Conservation (phyloP, 345 rosid genomes). For the Nephelium lappaceum region DNA sequence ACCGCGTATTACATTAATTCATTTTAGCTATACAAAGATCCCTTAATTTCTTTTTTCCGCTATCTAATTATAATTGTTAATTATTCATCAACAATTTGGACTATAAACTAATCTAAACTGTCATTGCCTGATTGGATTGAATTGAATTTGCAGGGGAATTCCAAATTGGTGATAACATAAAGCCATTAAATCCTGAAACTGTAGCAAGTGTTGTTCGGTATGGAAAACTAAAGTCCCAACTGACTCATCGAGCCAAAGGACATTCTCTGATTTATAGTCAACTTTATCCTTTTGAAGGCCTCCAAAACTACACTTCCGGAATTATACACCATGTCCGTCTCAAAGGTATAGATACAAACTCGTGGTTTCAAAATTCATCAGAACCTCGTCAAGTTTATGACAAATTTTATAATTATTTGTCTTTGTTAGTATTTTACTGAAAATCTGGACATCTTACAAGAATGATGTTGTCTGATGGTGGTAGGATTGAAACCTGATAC, state of each 20-base stretch:
- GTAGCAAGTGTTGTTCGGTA: constrained; percentile 69
- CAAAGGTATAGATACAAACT: constrained; percentile 42
- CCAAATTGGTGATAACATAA: constrained; percentile 66
- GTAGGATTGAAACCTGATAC: constrained; percentile 72
- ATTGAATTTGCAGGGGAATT: constrained; percentile 57
- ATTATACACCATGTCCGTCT: constrained; percentile 93
- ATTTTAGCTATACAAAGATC: too few species aligned
- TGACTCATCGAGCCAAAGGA: constrained; percentile 54
- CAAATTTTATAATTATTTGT: too few species aligned
- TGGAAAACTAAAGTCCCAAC: constrained; percentile 37
- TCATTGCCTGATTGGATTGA: not conserved
- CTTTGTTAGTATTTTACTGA: too few species aligned
- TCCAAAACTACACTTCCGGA: constrained; percentile 87
- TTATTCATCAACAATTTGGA: too few species aligned
- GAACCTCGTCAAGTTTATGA: too few species aligned
- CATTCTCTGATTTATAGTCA: constrained; percentile 72
- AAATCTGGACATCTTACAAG: not conserved
- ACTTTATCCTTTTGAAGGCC: constrained; percentile 83
- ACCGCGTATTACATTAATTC: too few species aligned
- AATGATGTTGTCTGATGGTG: not conserved
- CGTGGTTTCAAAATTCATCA: not conserved
- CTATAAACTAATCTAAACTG: too few species aligned
- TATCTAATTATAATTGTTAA: too few species aligned
- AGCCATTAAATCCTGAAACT: constrained; percentile 60
- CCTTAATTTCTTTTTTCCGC: too few species aligned